Evolutionary conservation across 331 rosid species (phyloP).

Genomic region (Malus hybrid): DNA sequence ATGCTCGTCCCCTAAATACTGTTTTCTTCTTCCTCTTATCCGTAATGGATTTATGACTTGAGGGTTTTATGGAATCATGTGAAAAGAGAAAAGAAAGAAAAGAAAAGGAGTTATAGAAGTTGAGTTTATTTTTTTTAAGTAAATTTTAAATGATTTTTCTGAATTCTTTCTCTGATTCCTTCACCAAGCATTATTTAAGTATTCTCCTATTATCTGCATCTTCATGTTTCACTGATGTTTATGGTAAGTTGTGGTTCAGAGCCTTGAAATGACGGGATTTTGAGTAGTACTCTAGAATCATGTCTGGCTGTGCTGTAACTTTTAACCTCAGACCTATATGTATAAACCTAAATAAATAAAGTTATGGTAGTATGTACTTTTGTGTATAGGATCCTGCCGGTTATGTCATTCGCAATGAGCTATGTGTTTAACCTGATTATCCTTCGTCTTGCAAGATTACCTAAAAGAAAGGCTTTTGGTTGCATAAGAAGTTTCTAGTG

Average conservation of each 20-base stretch:
- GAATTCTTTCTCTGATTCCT: not conserved
- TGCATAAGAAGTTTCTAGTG: not conserved
- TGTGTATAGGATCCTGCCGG: not conserved
- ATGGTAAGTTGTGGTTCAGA: not conserved
- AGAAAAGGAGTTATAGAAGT: not conserved
- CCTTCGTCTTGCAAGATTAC: conserved; percentile 12
- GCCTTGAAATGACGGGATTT: not conserved
- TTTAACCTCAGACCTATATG: not conserved
- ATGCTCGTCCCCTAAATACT: not conserved
- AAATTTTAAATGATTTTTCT: not conserved
- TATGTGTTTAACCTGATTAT: not conserved
- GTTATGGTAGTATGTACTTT: not conserved
- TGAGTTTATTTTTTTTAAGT: not conserved
- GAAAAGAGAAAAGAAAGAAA: not conserved
- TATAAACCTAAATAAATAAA: not conserved
- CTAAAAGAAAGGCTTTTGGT: not conserved
- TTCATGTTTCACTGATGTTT: not conserved
- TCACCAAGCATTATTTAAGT: not conserved
- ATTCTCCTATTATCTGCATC: not conserved
- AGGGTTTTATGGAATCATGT: not conserved
- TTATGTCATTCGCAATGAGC: not conserved
- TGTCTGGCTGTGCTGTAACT: not conserved
- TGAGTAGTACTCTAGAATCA: not conserved
- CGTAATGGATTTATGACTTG: not conserved
- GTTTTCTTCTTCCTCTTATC: not conserved